Evolutionary conservation across 768 basidiomycete species (phyloP).

Genomic region (Saitozyma sp.): DNA sequence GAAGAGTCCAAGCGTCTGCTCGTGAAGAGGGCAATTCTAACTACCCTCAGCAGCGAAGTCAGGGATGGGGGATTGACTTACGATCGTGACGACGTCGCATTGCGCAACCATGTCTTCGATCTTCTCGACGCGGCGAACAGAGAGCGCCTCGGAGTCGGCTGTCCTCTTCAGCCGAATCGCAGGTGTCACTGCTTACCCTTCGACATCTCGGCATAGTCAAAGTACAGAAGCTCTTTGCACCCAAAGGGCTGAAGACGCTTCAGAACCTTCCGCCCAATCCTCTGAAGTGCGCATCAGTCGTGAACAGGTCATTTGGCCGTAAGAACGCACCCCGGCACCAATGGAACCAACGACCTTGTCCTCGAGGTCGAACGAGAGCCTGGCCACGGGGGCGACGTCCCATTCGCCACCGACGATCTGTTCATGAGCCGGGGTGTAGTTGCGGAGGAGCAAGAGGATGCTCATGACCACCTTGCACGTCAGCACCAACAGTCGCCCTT

Average conservation of each 20-base stretch:
- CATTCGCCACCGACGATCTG: constrained; percentile 76
- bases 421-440: constrained; percentile 74
- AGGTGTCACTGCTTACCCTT: background rate
- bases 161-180: constrained; percentile 12
- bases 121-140: constrained; percentile 73
- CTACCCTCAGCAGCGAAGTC: background rate
- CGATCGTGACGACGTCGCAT: constrained; percentile 49
- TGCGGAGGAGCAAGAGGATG: constrained; percentile 85
- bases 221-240: constrained; percentile 87
- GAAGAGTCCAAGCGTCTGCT: constrained; percentile 75
- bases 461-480: constrained; percentile 60
- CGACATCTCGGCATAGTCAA: constrained; percentile 72
- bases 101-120: constrained; percentile 64
- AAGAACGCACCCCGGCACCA: constrained; percentile 57
- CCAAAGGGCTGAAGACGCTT: constrained; percentile 65
- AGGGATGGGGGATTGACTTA: constrained; percentile 15
- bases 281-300: constrained; percentile 13
- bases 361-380: constrained; percentile 84
- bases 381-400: constrained; percentile 78
- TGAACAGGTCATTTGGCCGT: background rate
- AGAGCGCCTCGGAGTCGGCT: constrained; percentile 59
- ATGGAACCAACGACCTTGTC: constrained; percentile 90
- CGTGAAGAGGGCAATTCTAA: constrained; percentile 62
- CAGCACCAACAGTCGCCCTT: background rate
- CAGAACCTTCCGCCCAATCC: constrained; percentile 84